Evolutionary conservation across 2,329 filamentous ascomycete species (phyloP).

Genomic region (Diaporthe aspalathi): DNA sequence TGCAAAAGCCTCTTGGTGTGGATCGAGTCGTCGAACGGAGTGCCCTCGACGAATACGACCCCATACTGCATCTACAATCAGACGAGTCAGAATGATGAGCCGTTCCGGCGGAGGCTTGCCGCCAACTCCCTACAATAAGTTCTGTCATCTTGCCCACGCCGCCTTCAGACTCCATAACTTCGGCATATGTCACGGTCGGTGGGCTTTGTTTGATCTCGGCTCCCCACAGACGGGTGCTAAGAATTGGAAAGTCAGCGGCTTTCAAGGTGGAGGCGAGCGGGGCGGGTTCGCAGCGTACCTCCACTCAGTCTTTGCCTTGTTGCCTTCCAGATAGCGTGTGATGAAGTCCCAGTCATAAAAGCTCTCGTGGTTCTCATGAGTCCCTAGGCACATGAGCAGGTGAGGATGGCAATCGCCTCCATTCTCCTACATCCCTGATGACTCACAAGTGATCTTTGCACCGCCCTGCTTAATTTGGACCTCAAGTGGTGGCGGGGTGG

Average conservation of each 20-base stretch:
- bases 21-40: conserved; percentile 73
- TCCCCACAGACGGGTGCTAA: conserved; percentile 45
- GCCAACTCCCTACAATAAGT: conserved; percentile 65
- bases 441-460: conserved; percentile 63
- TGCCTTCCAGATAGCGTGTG: conserved; percentile 54
- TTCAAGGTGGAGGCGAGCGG: no score
- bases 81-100: not conserved
- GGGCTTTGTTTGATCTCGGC: conserved; percentile 54
- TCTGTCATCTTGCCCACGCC: conserved; percentile 72
- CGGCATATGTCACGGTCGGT: conserved; percentile 70
- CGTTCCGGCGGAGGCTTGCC: no score
- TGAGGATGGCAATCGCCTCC: conserved; percentile 22
- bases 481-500: conserved; percentile 52
- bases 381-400: conserved; percentile 64
- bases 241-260: conserved; percentile 5
- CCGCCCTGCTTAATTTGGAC: conserved; percentile 51
- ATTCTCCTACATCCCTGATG: not conserved
- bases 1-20: conserved; percentile 81
- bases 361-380: conserved; percentile 75
- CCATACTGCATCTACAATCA: conserved; percentile 71
- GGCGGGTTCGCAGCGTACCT: conserved; percentile 41
- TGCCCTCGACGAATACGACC: conserved; percentile 80
- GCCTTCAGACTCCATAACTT: conserved; percentile 68
- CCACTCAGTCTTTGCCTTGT: conserved; percentile 50
- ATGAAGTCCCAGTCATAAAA: conserved; percentile 75